These are phyloP conservation scores for Fremontodendron californicum DNA, from an alignment of 345 rosid species.

Conservation along the genomic window DNA sequence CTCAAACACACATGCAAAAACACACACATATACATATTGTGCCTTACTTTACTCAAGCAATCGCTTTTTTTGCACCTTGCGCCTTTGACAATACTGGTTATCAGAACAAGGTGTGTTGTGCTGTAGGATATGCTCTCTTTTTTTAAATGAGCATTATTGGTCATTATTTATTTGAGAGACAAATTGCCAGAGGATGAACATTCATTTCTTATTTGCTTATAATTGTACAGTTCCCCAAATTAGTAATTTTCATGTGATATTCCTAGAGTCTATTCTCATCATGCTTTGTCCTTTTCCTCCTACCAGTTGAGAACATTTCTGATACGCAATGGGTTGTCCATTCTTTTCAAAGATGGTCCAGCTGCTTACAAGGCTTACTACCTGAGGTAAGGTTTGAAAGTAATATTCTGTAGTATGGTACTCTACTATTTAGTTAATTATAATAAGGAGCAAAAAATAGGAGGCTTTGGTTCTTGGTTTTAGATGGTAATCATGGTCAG, in stretches of 20 bases:
- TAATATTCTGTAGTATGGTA: background rate
- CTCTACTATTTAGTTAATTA: background rate
- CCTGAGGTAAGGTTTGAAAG: constrained; percentile 43
- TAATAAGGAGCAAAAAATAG: background rate
- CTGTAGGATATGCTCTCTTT: background rate
- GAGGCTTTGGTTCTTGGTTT: constrained; percentile 14
- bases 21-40: no score
- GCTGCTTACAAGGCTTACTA: constrained; percentile 77
- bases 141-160: background rate
- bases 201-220: background rate
- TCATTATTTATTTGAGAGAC: background rate
- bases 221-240: background rate
- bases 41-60: no score
- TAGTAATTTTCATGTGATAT: background rate
- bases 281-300: constrained; percentile 12
- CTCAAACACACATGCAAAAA: no score
- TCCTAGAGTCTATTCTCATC: constrained; percentile 6
- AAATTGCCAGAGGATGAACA: background rate
- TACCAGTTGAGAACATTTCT: constrained; percentile 86
- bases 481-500: background rate
- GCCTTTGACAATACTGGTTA: no score
- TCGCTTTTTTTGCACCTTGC: no score
- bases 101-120: background rate
- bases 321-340: constrained; percentile 86
- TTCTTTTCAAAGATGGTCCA: constrained; percentile 85